phyloP scores from a whole-genome alignment of 495 filamentous ascomycete genomes.

The Letharia lupina region DNA sequence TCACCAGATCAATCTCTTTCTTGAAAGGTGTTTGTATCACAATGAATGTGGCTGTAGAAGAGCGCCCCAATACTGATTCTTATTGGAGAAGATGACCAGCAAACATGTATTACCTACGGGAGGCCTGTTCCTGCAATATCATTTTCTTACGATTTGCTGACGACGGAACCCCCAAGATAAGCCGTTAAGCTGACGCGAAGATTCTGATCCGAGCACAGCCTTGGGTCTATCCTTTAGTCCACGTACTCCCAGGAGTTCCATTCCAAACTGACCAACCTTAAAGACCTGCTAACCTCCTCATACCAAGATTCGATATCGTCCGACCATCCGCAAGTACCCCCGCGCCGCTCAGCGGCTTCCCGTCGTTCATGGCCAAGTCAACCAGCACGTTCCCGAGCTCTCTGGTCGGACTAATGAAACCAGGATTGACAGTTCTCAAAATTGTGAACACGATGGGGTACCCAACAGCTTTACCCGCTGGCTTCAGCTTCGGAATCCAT shows the following conservation, averaged over 20 bases:
- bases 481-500: conserved; percentile 33
- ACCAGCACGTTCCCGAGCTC: conserved; percentile 39
- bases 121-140: too few species aligned
- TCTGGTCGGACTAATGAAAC: conserved; percentile 31
- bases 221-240: too few species aligned
- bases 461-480: conserved; percentile 13
- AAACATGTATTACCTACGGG: too few species aligned
- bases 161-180: too few species aligned
- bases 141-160: too few species aligned
- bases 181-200: too few species aligned
- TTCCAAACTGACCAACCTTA: neutral
- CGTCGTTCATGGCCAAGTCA: conserved; percentile 53
- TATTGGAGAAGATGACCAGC: too few species aligned
- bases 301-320: conserved; percentile 40
- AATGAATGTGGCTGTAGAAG: neutral
- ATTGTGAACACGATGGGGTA: conserved; percentile 9
- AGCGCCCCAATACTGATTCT: too few species aligned
- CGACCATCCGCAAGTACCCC: conserved; percentile 41
- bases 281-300: conserved; percentile 40
- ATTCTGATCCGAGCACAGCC: too few species aligned
- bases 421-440: conserved; percentile 18
- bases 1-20: too few species aligned
- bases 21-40: neutral
- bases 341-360: conserved; percentile 33
- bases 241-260: neutral